Conservation (phyloP, 306 rosid species). For the Sindora glabra region DNA sequence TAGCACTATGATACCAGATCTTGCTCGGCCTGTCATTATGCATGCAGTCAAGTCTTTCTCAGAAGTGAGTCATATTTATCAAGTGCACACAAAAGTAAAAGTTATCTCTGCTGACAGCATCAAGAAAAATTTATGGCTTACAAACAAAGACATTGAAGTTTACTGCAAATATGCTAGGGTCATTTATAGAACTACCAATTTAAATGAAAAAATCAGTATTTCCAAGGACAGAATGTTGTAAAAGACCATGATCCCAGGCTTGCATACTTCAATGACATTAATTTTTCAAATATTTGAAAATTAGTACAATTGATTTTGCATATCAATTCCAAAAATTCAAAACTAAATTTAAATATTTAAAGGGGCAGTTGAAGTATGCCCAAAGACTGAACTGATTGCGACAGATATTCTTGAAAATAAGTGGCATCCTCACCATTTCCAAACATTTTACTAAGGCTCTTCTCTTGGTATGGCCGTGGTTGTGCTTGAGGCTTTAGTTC, state of each 20-base stretch:
- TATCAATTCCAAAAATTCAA: not conserved
- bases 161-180: too few relatives aligned
- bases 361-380: not conserved
- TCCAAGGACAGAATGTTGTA: too few relatives aligned
- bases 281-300: too few relatives aligned
- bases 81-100: conserved; percentile 2
- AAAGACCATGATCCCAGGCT: conserved; percentile 8
- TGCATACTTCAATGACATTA: not conserved
- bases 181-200: too few relatives aligned
- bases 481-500: conserved; percentile 97
- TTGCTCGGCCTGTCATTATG: conserved; percentile 78
- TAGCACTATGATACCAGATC: conserved; percentile 93
- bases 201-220: too few relatives aligned
- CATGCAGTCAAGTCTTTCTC: conserved; percentile 1
- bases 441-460: conserved; percentile 98
- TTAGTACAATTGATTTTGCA: not conserved
- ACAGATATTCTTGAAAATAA: not conserved
- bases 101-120: conserved; percentile 5
- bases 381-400: conserved; percentile 2
- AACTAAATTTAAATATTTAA: not conserved
- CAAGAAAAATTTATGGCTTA: not conserved
- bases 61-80: not conserved
- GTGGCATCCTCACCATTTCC: conserved; percentile 64
- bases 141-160: not conserved
- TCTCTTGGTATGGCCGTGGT: conserved; percentile 97